phyloP scores from a whole-genome alignment of 1,284 basidiomycete genomes.

The Ganoderma lingzhi region DNA sequence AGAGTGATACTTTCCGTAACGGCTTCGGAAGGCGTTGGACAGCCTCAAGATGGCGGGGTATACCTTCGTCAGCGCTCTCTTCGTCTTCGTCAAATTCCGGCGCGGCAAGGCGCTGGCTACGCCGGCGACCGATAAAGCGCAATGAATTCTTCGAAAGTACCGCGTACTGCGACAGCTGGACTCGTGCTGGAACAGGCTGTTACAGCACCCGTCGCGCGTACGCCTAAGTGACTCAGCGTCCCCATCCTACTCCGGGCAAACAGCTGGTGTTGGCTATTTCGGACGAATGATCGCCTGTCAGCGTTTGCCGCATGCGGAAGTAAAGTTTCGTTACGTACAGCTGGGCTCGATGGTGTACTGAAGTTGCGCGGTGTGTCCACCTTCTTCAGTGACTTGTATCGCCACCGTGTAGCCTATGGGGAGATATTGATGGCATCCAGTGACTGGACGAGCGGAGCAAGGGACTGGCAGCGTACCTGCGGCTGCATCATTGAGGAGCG shows the following conservation, averaged over 20 bases:
- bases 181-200: too few relatives aligned
- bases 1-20: too few relatives aligned
- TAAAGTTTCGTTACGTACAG: background rate
- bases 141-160: too few relatives aligned
- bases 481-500: background rate
- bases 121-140: too few relatives aligned
- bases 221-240: background rate
- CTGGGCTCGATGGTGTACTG: constrained; percentile 1
- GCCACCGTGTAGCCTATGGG: background rate
- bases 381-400: background rate
- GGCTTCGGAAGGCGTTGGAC: too few relatives aligned
- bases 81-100: too few relatives aligned
- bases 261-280: background rate
- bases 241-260: background rate
- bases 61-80: too few relatives aligned
- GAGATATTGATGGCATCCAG: too few relatives aligned
- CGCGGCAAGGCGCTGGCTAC: too few relatives aligned
- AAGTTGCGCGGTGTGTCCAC: background rate
- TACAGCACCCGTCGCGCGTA: too few relatives aligned
- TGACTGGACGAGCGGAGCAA: background rate
- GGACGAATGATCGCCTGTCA: background rate
- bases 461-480: background rate
- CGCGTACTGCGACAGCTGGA: too few relatives aligned
- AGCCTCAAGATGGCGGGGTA: too few relatives aligned
- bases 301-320: background rate